These are phyloP conservation scores for Cercospora nicotianae DNA, from an alignment of 2,329 filamentous ascomycete species.

Conservation along the genomic window DNA sequence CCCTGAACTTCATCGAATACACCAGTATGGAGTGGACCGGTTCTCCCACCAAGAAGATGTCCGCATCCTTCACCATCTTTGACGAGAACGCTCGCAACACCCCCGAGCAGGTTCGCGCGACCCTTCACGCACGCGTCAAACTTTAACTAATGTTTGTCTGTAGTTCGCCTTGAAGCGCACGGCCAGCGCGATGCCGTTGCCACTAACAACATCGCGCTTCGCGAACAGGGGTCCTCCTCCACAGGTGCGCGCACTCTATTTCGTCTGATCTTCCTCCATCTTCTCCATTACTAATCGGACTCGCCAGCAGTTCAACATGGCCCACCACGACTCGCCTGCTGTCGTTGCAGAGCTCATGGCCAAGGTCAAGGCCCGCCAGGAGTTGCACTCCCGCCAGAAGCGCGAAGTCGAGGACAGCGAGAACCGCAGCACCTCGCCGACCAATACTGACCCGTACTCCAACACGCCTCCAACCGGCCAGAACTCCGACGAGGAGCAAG, in stretches of 20 bases:
- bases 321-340: slow-evolving; percentile 3
- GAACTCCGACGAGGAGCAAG: slow-evolving; percentile 34
- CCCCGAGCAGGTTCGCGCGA: slow-evolving; percentile 22
- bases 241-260: slow-evolving; percentile 24
- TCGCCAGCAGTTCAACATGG: slow-evolving; percentile 22
- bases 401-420: slow-evolving; percentile 49
- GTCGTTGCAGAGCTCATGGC: slow-evolving; percentile 70
- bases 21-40: slow-evolving; percentile 30
- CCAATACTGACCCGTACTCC: slow-evolving; percentile 36
- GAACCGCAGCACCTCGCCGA: slow-evolving; percentile 36
- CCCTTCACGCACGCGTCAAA: slow-evolving; percentile 9
- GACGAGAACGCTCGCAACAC: slow-evolving; percentile 27
- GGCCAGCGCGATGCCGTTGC: slow-evolving; percentile 30
- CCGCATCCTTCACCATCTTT: slow-evolving; percentile 27
- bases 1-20: slow-evolving; percentile 1
- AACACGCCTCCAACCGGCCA: slow-evolving; percentile 31
- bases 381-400: slow-evolving; percentile 59
- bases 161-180: slow-evolving; percentile 30
- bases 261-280: slow-evolving; percentile 25
- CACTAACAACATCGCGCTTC: slow-evolving; percentile 42
- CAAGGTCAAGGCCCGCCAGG: slow-evolving; percentile 71
- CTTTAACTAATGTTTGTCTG: slow-evolving; percentile 19
- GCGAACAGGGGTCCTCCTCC: slow-evolving; percentile 34
- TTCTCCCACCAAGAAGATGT: slow-evolving; percentile 28
- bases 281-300: slow-evolving; percentile 12